A percentile compares a stretch with the other conserved stretches of the same genome.
Evolutionary conservation across 768 basidiomycete species (phyloP).

Genomic region (Leccinellum rugosiceps): DNA sequence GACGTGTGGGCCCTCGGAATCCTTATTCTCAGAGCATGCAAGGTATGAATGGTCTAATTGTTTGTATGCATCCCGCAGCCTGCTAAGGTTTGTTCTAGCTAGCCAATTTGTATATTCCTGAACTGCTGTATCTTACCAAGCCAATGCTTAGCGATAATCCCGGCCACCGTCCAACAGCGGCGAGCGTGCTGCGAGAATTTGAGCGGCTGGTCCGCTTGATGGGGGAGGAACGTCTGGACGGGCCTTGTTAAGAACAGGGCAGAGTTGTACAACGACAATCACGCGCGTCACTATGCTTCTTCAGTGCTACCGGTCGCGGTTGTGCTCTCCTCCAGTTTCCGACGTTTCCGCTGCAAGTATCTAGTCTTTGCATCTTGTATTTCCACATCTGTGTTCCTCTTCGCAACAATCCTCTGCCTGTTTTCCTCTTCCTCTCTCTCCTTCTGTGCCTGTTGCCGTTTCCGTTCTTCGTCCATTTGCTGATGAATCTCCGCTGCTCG

Average conservation of each 20-base stretch:
- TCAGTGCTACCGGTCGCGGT: neutral
- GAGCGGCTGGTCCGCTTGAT: conserved; percentile 46
- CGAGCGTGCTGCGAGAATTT: conserved; percentile 48
- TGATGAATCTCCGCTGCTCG: conserved; percentile 71
- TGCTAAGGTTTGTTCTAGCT: conserved; percentile 36
- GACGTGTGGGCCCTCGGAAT: conserved; percentile 74
- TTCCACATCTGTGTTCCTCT: conserved; percentile 72
- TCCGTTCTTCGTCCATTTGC: conserved; percentile 76
- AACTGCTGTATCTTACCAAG: conserved; percentile 52
- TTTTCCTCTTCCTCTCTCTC: conserved; percentile 60
- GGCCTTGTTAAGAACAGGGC: conserved; percentile 5
- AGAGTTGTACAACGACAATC: neutral
- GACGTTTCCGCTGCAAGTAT: conserved; percentile 77
- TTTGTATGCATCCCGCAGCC: neutral
- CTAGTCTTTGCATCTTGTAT: conserved; percentile 73
- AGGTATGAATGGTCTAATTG: conserved; percentile 41
- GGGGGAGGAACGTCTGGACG: conserved; percentile 31
- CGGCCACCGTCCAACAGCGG: conserved; percentile 49
- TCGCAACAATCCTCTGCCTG: conserved; percentile 62
- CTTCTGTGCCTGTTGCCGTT: conserved; percentile 53
- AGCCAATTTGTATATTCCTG: conserved; percentile 55
- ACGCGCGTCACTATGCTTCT: conserved; percentile 11
- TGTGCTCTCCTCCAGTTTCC: conserved; percentile 53
- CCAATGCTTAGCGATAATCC: conserved; percentile 59
- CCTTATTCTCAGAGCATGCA: conserved; percentile 60